A percentile compares a stretch with the other conserved stretches of the same genome.
phyloP scores from a whole-genome alignment of 1,284 basidiomycete genomes.

The Puccinia brachypodii region DNA sequence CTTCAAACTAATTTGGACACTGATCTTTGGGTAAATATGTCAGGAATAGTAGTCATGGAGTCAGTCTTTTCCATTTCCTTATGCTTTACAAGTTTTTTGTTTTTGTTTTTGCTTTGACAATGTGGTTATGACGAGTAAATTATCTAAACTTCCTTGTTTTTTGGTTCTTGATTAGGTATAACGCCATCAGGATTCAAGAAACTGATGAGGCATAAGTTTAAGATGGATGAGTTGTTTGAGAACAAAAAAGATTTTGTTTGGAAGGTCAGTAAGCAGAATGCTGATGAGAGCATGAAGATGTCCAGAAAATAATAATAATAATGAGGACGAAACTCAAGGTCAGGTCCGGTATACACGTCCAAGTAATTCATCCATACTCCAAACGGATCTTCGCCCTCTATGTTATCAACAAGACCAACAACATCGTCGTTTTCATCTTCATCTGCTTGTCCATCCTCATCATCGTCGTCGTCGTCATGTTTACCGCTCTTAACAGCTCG shows the following conservation, averaged over 20 bases:
- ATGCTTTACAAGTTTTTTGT: no score
- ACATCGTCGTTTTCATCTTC: not conserved
- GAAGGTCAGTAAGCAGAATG: not conserved
- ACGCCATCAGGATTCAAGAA: slow-evolving; percentile 15
- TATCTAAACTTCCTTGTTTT: not conserved
- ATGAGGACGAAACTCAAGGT: slow-evolving; percentile 28
- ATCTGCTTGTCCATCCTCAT: not conserved
- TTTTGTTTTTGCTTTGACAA: not conserved
- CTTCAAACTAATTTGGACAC: no score
- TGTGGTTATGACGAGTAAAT: no score
- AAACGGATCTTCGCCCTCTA: slow-evolving; percentile 30
- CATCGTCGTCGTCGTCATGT: not conserved
- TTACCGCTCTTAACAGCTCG: not conserved
- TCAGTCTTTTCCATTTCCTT: no score
- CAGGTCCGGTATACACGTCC: slow-evolving; percentile 35
- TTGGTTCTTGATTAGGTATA: not conserved
- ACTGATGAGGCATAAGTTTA: not conserved
- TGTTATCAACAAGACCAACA: not conserved
- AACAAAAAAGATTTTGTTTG: no score
- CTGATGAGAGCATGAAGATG: not conserved
- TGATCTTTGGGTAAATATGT: no score
- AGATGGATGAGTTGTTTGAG: no score
- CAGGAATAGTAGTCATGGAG: no score
- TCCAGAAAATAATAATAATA: not conserved
- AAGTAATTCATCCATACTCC: slow-evolving; percentile 45